Evolutionary conservation across 2,329 filamentous ascomycete genomes (phyloP), one percentile per base, ranked within the genome.

Genomic region (Ascomycota sp.): DNA sequence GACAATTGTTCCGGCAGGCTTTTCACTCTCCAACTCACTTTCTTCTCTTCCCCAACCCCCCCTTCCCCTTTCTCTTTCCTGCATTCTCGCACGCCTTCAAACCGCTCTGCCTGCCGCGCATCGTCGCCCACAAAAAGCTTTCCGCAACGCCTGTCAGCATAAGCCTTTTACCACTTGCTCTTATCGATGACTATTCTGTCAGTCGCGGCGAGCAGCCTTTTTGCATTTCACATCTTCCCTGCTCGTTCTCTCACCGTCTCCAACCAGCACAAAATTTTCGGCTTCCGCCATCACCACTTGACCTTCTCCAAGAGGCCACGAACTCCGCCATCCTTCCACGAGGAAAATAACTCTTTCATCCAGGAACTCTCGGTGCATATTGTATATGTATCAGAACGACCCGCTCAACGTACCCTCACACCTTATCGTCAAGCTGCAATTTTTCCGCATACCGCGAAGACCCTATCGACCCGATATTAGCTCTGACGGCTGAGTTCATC

Each of bases 311-410:
- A 15, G 17, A 8, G 8, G 10, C 27, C 31, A 12, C 13, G 1
- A 8, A 15, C 27, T 24, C 21, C 25, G 11, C 15, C n/a, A 5
- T 8, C 27, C 24, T 30, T 22, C 20, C 26, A 31, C 25, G 20
- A 19, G 29, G 32, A 31, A 33, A 8, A 7, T 8, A 21, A 27
- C n/a, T n/a, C 36, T 38, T 40, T 38, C 46, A 48, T 42, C 41
- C 48, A 51, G 43, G 31, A 40, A 36, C 40, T 33, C 34, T 41
- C 40, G 39, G 38, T 33, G 39, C 43, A 53, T 46, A 48, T 50
- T 51, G 82, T 92, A 79, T 91, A 92, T 92, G 83, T 92, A 92
- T 93, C 83, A 83, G 81, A 77, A 81, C 80, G 77, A 78, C 74
- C 55, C 66, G 52, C 70, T 70, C 72, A 72, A 79, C 78, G 74